phyloP scores from a whole-genome alignment of 352 stramenopile species.

The Pythium diclinum region DNA sequence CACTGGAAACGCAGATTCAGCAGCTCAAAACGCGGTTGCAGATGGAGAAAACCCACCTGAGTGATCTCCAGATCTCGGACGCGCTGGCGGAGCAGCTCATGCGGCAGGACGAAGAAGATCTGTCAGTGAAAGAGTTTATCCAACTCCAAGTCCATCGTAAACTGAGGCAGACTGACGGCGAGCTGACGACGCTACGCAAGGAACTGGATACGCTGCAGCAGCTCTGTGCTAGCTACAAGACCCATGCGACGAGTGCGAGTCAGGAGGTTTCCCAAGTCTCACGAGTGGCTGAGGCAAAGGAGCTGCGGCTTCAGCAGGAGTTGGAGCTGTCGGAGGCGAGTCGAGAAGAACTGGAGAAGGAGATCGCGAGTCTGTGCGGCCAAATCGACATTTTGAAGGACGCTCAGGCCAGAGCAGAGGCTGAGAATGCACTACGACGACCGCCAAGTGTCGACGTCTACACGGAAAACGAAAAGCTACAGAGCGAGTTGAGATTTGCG shows the following conservation, averaged over 20 bases:
- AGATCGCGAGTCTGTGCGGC: conserved; percentile 41
- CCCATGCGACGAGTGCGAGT: conserved; percentile 26
- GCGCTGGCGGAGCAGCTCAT: conserved; percentile 57
- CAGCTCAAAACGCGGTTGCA: conserved; percentile 38
- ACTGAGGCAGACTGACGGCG: conserved; percentile 34
- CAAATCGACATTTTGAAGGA: conserved; percentile 53
- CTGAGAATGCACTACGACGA: not conserved
- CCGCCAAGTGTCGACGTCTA: conserved; percentile 25
- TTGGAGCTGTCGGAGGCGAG: conserved; percentile 50
- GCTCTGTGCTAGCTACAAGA: conserved; percentile 32
- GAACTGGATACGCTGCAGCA: conserved; percentile 37
- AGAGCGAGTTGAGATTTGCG: conserved; percentile 26
- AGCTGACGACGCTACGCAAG: conserved; percentile 36
- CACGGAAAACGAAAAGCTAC: conserved; percentile 36
- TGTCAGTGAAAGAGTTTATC: conserved; percentile 61
- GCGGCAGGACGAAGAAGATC: conserved; percentile 44
- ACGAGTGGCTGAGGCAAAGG: conserved; percentile 33
- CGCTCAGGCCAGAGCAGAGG: conserved; percentile 33
- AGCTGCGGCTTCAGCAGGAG: conserved; percentile 43
- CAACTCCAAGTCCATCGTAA: conserved; percentile 55
- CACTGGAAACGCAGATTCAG: conserved; percentile 28
- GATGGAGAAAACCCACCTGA: conserved; percentile 65
- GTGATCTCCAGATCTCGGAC: conserved; percentile 61
- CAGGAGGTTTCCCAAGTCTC: conserved; percentile 35
- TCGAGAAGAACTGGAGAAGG: conserved; percentile 45